Evolutionary conservation across 331 rosid species (phyloP).

Genomic region (Rhamnella rubrinervis): DNA sequence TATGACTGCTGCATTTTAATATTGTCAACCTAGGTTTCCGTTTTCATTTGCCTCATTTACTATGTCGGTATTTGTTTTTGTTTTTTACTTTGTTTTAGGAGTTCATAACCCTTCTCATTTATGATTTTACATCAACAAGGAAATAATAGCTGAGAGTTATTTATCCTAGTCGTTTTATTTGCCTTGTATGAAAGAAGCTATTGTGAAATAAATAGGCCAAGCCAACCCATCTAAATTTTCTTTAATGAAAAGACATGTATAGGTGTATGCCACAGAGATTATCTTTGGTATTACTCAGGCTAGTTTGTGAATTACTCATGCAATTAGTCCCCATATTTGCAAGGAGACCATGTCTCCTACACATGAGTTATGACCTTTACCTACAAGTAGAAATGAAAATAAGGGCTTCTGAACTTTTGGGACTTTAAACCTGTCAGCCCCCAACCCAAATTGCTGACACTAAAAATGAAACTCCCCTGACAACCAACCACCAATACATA

Average conservation of each 20-base stretch:
- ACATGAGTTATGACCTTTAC: slow-evolving; percentile 14
- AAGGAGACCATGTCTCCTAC: neutral
- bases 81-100: no score
- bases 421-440: neutral
- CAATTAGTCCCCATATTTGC: neutral
- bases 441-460: neutral
- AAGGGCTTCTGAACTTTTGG: neutral
- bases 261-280: no score
- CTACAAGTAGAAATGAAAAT: neutral
- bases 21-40: no score
- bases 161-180: neutral
- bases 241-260: neutral
- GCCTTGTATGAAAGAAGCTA: neutral
- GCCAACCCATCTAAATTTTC: neutral
- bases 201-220: neutral
- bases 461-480: slow-evolving; percentile 7
- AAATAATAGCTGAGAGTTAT: no score
- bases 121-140: neutral
- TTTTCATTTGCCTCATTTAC: no score
- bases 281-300: no score
- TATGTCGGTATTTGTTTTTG: no score
- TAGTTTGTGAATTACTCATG: no score
- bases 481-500: neutral
- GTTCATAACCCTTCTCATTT: no score
- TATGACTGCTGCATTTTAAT: no score